phyloP scores from a whole-genome alignment of 306 rosid species.

The Dalbergia cultrata region DNA sequence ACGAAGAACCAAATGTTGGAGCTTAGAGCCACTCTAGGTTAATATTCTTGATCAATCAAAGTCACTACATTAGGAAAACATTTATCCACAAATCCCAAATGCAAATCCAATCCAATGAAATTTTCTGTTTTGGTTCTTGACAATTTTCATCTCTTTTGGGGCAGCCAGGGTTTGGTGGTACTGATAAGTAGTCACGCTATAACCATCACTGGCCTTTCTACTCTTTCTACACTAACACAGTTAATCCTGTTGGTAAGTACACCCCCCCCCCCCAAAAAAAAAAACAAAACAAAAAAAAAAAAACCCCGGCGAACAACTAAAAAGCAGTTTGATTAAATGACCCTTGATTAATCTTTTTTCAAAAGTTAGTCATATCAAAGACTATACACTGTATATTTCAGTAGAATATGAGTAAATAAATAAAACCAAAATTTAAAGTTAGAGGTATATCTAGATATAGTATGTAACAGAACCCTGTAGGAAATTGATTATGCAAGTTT shows the following conservation, averaged over 20 bases:
- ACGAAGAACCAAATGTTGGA: slow-evolving; percentile 46
- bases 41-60: slow-evolving; percentile 12
- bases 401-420: too few relatives aligned
- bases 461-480: too few relatives aligned
- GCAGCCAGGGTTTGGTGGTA: not conserved
- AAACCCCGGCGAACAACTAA: too few relatives aligned
- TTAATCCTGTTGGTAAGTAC: slow-evolving; percentile 4
- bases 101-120: slow-evolving; percentile 6
- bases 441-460: too few relatives aligned
- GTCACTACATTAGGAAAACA: slow-evolving; percentile 14
- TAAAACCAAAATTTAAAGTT: too few relatives aligned
- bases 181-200: slow-evolving; percentile 8
- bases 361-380: too few relatives aligned
- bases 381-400: too few relatives aligned
- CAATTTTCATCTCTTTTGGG: not conserved
- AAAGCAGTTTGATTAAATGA: too few relatives aligned
- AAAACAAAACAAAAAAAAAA: too few relatives aligned
- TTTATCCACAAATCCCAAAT: slow-evolving; percentile 9
- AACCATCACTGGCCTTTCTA: slow-evolving; percentile 13
- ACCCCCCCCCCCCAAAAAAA: fast-evolving
- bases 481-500: too few relatives aligned
- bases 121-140: not conserved
- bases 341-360: too few relatives aligned
- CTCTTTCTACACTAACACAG: slow-evolving; percentile 23
- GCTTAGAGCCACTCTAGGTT: slow-evolving; percentile 36